Conservation (phyloP, 768 basidiomycete species). For the Naganishia friedmannii region DNA sequence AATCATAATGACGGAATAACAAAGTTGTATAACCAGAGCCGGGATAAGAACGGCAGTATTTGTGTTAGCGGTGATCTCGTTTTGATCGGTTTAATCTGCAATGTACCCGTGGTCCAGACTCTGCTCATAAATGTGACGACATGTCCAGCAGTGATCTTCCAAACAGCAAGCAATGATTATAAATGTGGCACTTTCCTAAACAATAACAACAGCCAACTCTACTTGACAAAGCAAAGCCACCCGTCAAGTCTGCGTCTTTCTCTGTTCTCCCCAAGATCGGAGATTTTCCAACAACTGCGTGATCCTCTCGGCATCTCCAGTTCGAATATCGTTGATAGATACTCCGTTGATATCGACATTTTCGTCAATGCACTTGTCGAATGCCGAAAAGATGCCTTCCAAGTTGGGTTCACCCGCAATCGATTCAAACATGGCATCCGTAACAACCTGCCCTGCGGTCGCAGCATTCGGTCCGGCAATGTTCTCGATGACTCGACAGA, state of each 20-base stretch:
- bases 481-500: conserved; percentile 77
- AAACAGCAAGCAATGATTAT: too few species aligned
- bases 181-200: too few species aligned
- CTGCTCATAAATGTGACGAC: too few species aligned
- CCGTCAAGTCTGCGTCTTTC: not conserved
- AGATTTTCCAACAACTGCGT: conserved; percentile 65
- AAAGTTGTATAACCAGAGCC: too few species aligned
- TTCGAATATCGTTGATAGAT: conserved; percentile 87
- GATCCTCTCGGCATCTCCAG: conserved; percentile 77
- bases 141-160: too few species aligned
- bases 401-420: conserved; percentile 70
- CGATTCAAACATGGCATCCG: conserved; percentile 65
- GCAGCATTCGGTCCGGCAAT: conserved; percentile 40
- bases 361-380: conserved; percentile 88
- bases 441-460: conserved; percentile 55
- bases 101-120: too few species aligned
- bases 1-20: too few species aligned
- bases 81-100: too few species aligned
- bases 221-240: too few species aligned
- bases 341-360: conserved; percentile 85
- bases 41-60: too few species aligned
- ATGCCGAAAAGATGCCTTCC: conserved; percentile 80
- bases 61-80: too few species aligned
- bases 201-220: too few species aligned
- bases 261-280: conserved; percentile 28